These are phyloP conservation scores for Vigna reflexopilosa DNA, from an alignment of 306 rosid genomes.

Conservation along the genomic window DNA sequence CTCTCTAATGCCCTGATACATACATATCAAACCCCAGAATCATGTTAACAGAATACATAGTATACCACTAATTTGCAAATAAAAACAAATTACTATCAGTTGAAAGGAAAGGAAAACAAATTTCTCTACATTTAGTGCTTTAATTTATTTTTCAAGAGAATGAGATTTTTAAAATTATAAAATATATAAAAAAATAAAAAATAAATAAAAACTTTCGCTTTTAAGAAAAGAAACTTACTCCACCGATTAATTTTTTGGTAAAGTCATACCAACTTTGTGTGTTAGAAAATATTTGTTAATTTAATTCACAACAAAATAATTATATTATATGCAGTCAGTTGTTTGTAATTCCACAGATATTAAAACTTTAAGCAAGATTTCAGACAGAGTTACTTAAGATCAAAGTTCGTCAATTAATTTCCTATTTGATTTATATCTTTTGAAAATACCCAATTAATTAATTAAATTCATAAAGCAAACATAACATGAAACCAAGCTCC, in stretches of 20 bases:
- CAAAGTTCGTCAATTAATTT: neutral
- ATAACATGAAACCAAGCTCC: neutral
- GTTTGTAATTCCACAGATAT: neutral
- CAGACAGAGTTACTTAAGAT: neutral
- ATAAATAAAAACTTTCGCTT: neutral
- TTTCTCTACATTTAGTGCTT: neutral
- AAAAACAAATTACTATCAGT: neutral
- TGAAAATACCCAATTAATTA: neutral
- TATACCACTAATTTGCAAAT: neutral
- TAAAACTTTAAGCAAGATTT: neutral
- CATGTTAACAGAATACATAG: neutral
- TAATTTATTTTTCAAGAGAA: neutral
- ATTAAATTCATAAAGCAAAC: neutral
- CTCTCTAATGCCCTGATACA: slow-evolving; percentile 48
- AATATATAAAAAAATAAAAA: neutral
- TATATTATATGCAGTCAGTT: neutral
- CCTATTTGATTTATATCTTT: neutral
- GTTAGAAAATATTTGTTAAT: neutral
- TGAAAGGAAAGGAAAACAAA: neutral
- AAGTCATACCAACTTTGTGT: neutral
- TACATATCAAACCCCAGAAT: slow-evolving; percentile 3
- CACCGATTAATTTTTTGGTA: no score
- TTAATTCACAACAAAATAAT: neutral
- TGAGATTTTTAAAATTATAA: neutral
- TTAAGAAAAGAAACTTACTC: no score